Percentiles rank a stretch among this genome's conserved stretches.
Evolutionary conservation across 176 grass and related monocot species (phyloP).

Genomic region (Ananas comosus): DNA sequence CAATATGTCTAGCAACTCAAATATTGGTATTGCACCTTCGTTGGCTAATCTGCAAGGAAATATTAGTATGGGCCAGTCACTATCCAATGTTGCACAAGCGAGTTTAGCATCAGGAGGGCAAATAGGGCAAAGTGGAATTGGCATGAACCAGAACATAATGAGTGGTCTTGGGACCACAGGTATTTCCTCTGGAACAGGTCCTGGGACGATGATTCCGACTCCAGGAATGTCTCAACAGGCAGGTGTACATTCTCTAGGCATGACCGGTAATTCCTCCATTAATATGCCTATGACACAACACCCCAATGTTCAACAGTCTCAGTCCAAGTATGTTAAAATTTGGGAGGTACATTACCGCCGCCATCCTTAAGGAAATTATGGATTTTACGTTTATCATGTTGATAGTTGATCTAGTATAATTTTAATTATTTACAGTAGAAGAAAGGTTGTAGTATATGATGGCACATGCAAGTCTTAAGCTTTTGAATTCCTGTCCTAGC

Average conservation of each 20-base stretch:
- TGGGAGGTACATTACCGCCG: constrained; percentile 68
- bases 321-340: constrained; percentile 87
- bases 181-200: constrained; percentile 39
- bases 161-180: constrained; percentile 42
- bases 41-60: constrained; percentile 51
- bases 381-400: neutral
- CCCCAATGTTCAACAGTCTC: constrained; percentile 58
- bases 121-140: constrained; percentile 66
- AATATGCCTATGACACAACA: constrained; percentile 65
- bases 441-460: no score
- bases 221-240: constrained; percentile 67
- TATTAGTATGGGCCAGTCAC: constrained; percentile 50
- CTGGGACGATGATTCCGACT: constrained; percentile 72
- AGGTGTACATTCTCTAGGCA: constrained; percentile 60
- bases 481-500: neutral
- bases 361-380: neutral
- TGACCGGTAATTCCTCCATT: constrained; percentile 56
- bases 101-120: constrained; percentile 50
- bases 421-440: neutral
- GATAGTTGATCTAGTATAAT: neutral
- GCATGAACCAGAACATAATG: constrained; percentile 58
- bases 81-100: constrained; percentile 51
- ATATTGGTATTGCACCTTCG: constrained; percentile 44
- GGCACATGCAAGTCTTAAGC: neutral
- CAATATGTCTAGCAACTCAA: constrained; percentile 52